These are phyloP conservation scores for Brachypodium distachyon DNA, from an alignment of 202 grass and related monocot genomes.

Conservation along the genomic window DNA sequence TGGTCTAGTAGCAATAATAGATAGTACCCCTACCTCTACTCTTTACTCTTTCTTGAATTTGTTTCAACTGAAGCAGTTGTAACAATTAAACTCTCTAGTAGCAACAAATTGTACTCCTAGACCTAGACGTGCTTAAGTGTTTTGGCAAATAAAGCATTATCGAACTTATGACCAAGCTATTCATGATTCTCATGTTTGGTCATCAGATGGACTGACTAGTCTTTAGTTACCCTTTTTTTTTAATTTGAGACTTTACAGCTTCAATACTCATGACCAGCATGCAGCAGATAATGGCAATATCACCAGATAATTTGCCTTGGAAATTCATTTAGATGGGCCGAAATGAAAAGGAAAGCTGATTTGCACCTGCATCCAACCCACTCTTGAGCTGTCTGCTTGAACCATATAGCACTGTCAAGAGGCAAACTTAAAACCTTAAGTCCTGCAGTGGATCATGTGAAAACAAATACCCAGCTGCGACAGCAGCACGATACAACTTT, in stretches of 20 bases:
- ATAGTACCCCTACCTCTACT: not conserved
- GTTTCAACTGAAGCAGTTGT: not conserved
- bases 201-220: not conserved
- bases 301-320: not conserved
- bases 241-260: not conserved
- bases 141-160: not conserved
- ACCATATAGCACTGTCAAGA: not conserved
- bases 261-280: not conserved
- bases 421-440: not conserved
- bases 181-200: not conserved
- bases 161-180: not conserved
- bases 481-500: not conserved
- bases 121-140: not conserved
- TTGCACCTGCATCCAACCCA: not conserved
- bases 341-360: not conserved
- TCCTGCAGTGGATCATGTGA: not conserved
- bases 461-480: not conserved
- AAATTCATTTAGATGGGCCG: not conserved
- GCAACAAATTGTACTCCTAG: not conserved
- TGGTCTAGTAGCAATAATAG: not conserved
- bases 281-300: not conserved
- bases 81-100: not conserved
- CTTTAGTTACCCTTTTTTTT: not conserved
- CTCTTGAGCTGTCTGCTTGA: not conserved
- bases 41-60: not conserved